Percentiles rank a stretch among this genome's conserved stretches.
These are phyloP conservation scores for Fibroporia radiculosa DNA, from an alignment of 768 basidiomycete genomes.

Conservation along the genomic window DNA sequence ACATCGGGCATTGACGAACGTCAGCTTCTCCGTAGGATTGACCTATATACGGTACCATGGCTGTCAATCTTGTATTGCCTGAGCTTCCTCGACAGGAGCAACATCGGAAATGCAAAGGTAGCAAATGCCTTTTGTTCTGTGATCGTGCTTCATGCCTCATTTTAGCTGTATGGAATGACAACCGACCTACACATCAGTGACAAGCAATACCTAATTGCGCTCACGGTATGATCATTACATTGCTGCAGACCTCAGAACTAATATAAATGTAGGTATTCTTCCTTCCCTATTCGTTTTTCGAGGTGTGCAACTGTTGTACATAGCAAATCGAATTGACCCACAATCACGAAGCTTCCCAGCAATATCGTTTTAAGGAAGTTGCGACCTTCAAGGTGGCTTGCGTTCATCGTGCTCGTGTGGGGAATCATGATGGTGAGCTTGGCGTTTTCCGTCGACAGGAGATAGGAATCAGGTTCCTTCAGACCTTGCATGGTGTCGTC, in stretches of 20 bases:
- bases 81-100: constrained; percentile 56
- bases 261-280: constrained; percentile 38
- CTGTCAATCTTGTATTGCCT: constrained; percentile 65
- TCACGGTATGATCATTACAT: constrained; percentile 36
- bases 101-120: constrained; percentile 72
- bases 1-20: constrained; percentile 46
- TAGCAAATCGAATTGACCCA: too few species aligned
- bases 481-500: constrained; percentile 61
- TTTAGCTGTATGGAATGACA: constrained; percentile 52
- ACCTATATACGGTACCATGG: constrained; percentile 68
- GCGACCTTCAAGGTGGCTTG: constrained; percentile 60
- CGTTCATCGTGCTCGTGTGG: constrained; percentile 35
- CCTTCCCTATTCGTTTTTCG: constrained; percentile 64
- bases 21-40: constrained; percentile 50
- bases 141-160: not conserved
- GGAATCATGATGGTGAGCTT: constrained; percentile 33
- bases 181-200: constrained; percentile 51
- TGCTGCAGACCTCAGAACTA: too few species aligned
- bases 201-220: constrained; percentile 57
- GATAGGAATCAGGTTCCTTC: too few species aligned
- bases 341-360: constrained; percentile 42
- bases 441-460: too few species aligned
- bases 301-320: constrained; percentile 35
- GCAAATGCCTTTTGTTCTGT: not conserved
- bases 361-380: constrained; percentile 53